Base-by-base conservation (phyloP, 352 stramenopile species). In the Globisporangium paroecandrum region DNA sequence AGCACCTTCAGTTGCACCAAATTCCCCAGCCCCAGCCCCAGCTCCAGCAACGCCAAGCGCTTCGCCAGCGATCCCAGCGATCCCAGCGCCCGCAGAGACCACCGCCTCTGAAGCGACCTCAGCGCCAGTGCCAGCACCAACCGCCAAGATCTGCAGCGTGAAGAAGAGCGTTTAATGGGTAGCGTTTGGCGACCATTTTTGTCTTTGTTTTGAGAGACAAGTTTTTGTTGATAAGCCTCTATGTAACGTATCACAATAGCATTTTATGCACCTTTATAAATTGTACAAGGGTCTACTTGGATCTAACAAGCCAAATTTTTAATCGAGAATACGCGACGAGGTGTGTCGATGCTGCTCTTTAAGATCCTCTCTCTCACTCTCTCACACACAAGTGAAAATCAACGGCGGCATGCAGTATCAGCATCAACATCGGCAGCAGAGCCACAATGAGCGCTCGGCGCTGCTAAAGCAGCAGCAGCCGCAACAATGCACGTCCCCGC, bases 361-460 rank as follows among this genome's bases (percentile, higher is more conserved):
- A 59, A 59, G 54, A 43, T 59, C 27, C 15, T 3, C 20, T 24
- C 15, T 58, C 13, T 38, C 24, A 6, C 15, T 3, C 20, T 24
- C 15, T 58, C 13, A 41, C 24, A 6, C 27, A 36, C 18, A 24
- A 46, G 12, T 46, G 38, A 20, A 46, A 56, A 15, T 20, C 13
- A 60, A 60, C 55, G 18, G 55, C 55, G 18, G 18, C 18, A 60
- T 60, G 56, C 29, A 22, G 51, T 18, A 9, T 22, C 13, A 24
- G n/a, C n/a, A 54, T 10, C 47, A 51, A 18, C 43, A 51, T 20
- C 43, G 18, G 20, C 49, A 10, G 3, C 49, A 25, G 12, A 46
- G 38, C 29, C 29, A 46, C 13, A 8, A 43, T 29, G 56, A 61
- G 56, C 56, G 56, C 56, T 61, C 56, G 20, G 5, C n/a, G 60